Conservation (phyloP, 208 protist genomes). For the Spongospora subterranea region DNA sequence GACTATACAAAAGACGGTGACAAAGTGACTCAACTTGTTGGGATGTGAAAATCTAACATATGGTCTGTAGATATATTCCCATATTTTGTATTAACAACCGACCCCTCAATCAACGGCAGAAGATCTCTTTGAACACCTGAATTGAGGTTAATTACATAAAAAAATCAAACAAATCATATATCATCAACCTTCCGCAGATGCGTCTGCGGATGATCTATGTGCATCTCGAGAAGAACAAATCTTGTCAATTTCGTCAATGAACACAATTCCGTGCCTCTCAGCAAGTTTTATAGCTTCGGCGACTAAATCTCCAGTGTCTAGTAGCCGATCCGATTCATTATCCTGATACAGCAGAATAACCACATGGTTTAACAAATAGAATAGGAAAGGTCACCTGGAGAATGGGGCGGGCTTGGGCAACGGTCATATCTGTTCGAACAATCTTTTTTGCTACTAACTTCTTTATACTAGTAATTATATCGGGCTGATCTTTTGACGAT, state of each 20-base stretch:
- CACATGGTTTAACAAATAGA: neutral
- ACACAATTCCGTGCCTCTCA: conserved; percentile 95
- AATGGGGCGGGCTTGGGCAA: conserved; percentile 58
- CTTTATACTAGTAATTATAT: conserved; percentile 64
- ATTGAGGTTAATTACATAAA: conserved; percentile 67
- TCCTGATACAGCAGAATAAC: conserved; percentile 22
- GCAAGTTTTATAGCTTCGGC: conserved; percentile 62
- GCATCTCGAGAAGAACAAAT: conserved; percentile 76
- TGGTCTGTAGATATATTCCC: conserved; percentile 70
- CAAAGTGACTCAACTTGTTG: neutral
- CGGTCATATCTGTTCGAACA: conserved; percentile 57
- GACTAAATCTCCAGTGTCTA: conserved; percentile 54
- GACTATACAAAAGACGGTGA: conserved; percentile 38
- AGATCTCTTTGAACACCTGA: conserved; percentile 97
- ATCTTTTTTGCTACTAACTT: conserved; percentile 59
- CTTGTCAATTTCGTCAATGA: conserved; percentile 99
- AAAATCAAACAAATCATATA: neutral
- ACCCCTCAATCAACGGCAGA: conserved; percentile 95
- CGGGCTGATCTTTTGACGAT: conserved; percentile 33
- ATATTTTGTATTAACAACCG: conserved; percentile 92
- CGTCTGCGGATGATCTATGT: conserved; percentile 62
- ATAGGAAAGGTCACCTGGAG: neutral
- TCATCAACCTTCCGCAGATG: conserved; percentile 62
- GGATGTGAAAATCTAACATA: conserved; percentile 21
- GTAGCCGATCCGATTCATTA: conserved; percentile 54